Base-by-base conservation (phyloP, 148 eudicot species). In the Nepenthes mirabilis region DNA sequence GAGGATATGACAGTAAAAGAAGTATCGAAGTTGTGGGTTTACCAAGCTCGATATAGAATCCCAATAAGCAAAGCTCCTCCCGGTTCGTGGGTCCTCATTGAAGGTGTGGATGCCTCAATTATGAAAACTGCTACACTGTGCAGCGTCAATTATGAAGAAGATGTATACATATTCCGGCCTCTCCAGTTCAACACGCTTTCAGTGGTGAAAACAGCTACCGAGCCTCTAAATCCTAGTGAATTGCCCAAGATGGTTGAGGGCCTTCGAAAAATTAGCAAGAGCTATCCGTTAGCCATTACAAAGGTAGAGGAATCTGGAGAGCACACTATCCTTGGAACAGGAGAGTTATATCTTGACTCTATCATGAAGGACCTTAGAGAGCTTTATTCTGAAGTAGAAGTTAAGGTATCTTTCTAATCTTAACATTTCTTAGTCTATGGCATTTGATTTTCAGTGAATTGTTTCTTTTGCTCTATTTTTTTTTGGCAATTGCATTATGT, bases 221-320 rank as follows among this genome's bases (percentile, higher is more conserved):
- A 94, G 72, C 99, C 99, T 45, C 73, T 94, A 63, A 94, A 94
- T 84, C 99, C 99, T 36, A 94, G 99, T 70, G 99, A 94, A 68
- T 68, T 94, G 55, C 99, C 97, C 33, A 94, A 94, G 74, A 94
- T 94, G 99, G 99, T 94, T 49, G 99, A 94, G 72, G 99, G 99
- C 62, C 88, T 94, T 34, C 80, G 99, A 73, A 94, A 94, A 72
- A 94, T 94, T 57, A 89, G 95, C 74, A 94, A 94, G 80, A 94
- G 99, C 72, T 94, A 87, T 69, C 99, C 99, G 66, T 76, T 94
- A 11, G 99, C 99, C 13, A 89, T 94, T 58, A 89, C 99, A 36
- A 94, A 94, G 68, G 99, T 94, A n/a, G 99, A 94, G 73, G 99
- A 94, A 55, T 94, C 99, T 52, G 97, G 99, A 36, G 99, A 94